Evolutionary conservation across 306 rosid genomes (phyloP).

Genomic region (Malus sylvestris): DNA sequence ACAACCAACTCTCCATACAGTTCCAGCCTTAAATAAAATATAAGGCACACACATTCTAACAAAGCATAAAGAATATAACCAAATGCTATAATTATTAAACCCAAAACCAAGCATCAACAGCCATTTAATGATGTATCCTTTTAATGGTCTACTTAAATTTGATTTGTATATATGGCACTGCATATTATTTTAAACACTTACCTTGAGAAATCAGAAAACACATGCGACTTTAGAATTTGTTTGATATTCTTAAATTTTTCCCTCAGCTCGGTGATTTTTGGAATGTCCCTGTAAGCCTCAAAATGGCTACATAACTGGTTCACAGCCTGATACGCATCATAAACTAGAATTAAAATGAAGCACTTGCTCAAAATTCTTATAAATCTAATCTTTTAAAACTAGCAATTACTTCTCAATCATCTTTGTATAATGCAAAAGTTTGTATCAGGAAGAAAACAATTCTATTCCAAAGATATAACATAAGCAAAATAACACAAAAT

Average conservation of each 20-base stretch:
- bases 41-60: neutral
- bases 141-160: neutral
- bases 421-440: neutral
- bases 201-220: constrained; percentile 95
- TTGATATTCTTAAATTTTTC: constrained; percentile 98
- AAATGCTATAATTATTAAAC: neutral
- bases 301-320: constrained; percentile 95
- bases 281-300: constrained; percentile 96
- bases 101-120: neutral
- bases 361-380: neutral
- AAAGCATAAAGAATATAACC: neutral
- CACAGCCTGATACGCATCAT: constrained; percentile 73
- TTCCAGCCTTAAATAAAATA: neutral
- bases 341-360: constrained; percentile 12
- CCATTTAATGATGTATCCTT: neutral
- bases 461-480: neutral
- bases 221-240: constrained; percentile 97
- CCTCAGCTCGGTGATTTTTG: constrained; percentile 91
- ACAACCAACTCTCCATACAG: neutral
- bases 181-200: constrained; percentile 18
- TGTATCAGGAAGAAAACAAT: neutral
- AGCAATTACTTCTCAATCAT: neutral
- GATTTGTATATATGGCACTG: neutral
- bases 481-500: neutral
- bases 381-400: neutral